Base-by-base conservation (phyloP, 805 yeast species). In the Candida koratica region DNA sequence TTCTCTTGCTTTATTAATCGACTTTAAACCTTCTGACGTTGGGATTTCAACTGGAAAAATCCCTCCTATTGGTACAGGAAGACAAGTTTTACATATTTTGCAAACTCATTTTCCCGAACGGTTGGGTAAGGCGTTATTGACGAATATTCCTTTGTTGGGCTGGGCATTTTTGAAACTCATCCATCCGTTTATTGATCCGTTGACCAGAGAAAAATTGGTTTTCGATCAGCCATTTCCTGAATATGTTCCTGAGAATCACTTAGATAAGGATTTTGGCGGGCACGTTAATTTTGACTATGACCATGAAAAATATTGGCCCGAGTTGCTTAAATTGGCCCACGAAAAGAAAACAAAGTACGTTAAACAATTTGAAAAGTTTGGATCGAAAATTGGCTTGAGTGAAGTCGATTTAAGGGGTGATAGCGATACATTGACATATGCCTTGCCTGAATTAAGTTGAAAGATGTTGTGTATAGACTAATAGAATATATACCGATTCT, bases 81-180 rank as follows among this genome's bases (percentile, higher is more conserved):
- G 89, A 55, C 95, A 88, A 61, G 97, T 90, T 20, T 71, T 93
- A 47, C 86, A 84, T 58, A 93, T 93, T 56, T 68, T 93, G 49
- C 99, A 93, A 63, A 88, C 95, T 9, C 99, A 93, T 60, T 93
- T 93, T 58, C 98, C 98, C 4, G 99, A 93, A 58, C 76, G 99
- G 51, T 70, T 93, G 41, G 99, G 99, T 25, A 83, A 81, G 55
- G 97, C 97, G 0, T 69, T 89, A 32, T 69, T 93, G 36, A 85
- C 95, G 32, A 90, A 93, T 60, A 88, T 93, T 46, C 97, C 97
- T 10, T 84, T 93, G 76, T 62, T 89, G 37, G 97, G 89, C 5
- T 84, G 95, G 85, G 81, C 96, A 7, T 93, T 93, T 52, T 66
- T 93, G 48, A 89, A 84, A 64, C 65, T 93, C 44, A 89, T 90